Conservation (phyloP, 768 basidiomycete species). For the Termitomyces sp. region DNA sequence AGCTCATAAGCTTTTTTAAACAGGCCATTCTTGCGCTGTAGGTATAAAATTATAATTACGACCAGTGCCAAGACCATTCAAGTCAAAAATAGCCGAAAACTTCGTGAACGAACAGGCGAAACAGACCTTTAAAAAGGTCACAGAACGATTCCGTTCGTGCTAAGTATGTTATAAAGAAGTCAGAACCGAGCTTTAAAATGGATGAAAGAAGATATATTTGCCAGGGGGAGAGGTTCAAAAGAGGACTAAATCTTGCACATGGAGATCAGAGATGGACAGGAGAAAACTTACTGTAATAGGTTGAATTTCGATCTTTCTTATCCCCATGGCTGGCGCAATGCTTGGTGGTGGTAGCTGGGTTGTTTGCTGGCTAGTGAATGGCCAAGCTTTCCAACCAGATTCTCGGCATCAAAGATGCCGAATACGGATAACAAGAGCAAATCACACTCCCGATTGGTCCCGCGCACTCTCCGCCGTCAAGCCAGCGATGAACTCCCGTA, state of each 20-base stretch:
- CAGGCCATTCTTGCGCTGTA: slow-evolving; percentile 81
- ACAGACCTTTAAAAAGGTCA: slow-evolving; percentile 85
- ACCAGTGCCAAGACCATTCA: slow-evolving; percentile 41
- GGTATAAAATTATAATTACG: slow-evolving; percentile 1
- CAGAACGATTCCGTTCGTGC: slow-evolving; percentile 90
- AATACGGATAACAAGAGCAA: slow-evolving; percentile 9
- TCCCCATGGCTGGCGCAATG: slow-evolving; percentile 41
- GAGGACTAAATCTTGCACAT: background rate
- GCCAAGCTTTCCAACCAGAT: slow-evolving; percentile 8
- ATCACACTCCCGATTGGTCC: slow-evolving; percentile 6
- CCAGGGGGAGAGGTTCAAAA: background rate
- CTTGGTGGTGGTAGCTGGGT: slow-evolving; percentile 23
- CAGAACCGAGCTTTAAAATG: slow-evolving; percentile 1
- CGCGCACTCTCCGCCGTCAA: slow-evolving; percentile 3
- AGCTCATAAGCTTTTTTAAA: slow-evolving; percentile 93
- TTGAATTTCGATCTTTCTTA: slow-evolving; percentile 79
- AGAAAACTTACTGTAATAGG: slow-evolving; percentile 62
- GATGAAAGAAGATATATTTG: slow-evolving; percentile 20
- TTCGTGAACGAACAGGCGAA: slow-evolving; percentile 20
- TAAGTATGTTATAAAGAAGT: slow-evolving; percentile 40
- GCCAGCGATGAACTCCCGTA: background rate
- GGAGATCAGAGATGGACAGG: slow-evolving; percentile 6
- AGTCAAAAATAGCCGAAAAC: slow-evolving; percentile 62
- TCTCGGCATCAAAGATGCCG: slow-evolving; percentile 9
- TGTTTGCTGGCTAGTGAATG: slow-evolving; percentile 12